phyloP scores from a whole-genome alignment of 129 eudicot species.

The Helianthus annuus region HanXRQr2.0-SUNRISE NC_035442.2:152616885-152617384 shows the following conservation, averaged over 20 bases:
- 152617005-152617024: slow-evolving; percentile 79
- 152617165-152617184: slow-evolving; percentile 77
- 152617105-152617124: slow-evolving; percentile 8
- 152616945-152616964: slow-evolving; percentile 87
- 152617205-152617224: slow-evolving; percentile 94
- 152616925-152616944: slow-evolving; percentile 83
- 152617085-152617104: slow-evolving; percentile 4
- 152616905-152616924: slow-evolving; percentile 78
- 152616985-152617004: slow-evolving; percentile 74
- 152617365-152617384: slow-evolving; percentile 87
- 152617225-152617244: slow-evolving; percentile 91
- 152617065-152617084: background rate
- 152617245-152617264: slow-evolving; percentile 88
- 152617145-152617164: slow-evolving; percentile 57
- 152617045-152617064: slow-evolving; percentile 53
- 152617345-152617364: slow-evolving; percentile 85
- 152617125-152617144: slow-evolving; percentile 18
- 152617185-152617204: slow-evolving; percentile 86
- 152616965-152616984: slow-evolving; percentile 69
- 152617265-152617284: slow-evolving; percentile 90
- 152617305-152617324: slow-evolving; percentile 77
- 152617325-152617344: slow-evolving; percentile 78
- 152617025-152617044: slow-evolving; percentile 63
- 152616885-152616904: slow-evolving; percentile 73
- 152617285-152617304: slow-evolving; percentile 95